Evolutionary conservation across 2,329 filamentous ascomycete species (phyloP).

Genomic region (Pestalotiopsis fici): DNA sequence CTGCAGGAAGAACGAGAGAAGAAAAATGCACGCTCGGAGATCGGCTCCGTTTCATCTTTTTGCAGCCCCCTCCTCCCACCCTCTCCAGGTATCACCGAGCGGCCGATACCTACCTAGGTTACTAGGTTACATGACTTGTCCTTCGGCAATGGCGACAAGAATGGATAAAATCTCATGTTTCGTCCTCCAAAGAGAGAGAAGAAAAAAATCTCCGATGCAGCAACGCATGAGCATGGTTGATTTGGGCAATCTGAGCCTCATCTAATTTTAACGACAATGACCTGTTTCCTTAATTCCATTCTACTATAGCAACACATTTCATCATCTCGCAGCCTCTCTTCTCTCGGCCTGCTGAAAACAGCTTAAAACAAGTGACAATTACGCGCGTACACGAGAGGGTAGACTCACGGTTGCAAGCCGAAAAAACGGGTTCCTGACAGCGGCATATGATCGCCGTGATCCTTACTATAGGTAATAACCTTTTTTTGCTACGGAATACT

Average conservation of each 20-base stretch:
- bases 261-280: not conserved
- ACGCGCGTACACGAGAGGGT: too few species aligned
- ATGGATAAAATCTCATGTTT: too few species aligned
- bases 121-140: not conserved
- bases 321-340: not conserved
- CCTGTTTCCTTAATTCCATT: not conserved
- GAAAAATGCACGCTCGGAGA: constrained; percentile 7
- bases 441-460: too few species aligned
- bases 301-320: not conserved
- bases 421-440: too few species aligned
- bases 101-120: not conserved
- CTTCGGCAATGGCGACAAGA: not conserved
- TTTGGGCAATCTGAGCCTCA: not conserved
- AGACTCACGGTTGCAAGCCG: too few species aligned
- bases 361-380: too few species aligned
- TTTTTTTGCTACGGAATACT: too few species aligned
- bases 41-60: constrained; percentile 8
- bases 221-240: not conserved
- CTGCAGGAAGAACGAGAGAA: not conserved
- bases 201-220: not conserved
- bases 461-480: too few species aligned
- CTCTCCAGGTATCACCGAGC: too few species aligned
- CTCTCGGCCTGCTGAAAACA: too few species aligned
- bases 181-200: not conserved
- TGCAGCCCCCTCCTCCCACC: not conserved